Base-by-base conservation (phyloP, 768 basidiomycete genomes). In the Jaapia argillacea region DNA sequence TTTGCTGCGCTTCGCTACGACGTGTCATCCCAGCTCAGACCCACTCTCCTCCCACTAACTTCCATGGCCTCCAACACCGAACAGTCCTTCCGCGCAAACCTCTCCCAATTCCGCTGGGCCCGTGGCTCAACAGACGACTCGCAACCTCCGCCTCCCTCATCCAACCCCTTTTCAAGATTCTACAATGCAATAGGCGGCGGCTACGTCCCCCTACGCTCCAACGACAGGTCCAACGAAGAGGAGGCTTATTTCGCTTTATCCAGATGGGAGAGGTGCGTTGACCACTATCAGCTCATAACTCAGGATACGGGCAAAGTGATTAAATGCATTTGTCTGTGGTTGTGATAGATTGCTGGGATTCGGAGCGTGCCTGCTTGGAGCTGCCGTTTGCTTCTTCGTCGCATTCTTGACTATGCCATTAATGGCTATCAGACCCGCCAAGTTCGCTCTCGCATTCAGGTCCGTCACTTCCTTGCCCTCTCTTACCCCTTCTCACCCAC, bases 171-270 rank as follows among this genome's bases (percentile, higher is more conserved):
- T 59, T 77, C 85, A 10, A 73, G 90, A 23, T 88, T 93, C 59
- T 94, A 93, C 66, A 85, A 78, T 45, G 76, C 85, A 14, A 70
- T 97, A 40, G 85, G 85, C 6, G 82, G 82, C 10, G 80, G 83
- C 49, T 96, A 96, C 55, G 79, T 98, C 39, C 96, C 94, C 0
- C 66, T 97, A 47, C 72, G 89, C 31, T 85, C 84, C 2, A 76
- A 58, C 48, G 89, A 90, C 51, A 72, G 78, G 36, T 83, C 84
- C 24, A 91, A 90, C 60, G 93, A 99, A 59, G 94, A 98, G 53
- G 91, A 97, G 56, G 93, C 94, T 2, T 94, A 85, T 74, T 89
- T 96, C 62, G 84, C 86, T 35, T 65, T 93, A 28, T 85, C 85
- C 42, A 72, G 92, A 62, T 97, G 94, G 94, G 94, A 97, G 59